Percentiles rank a stretch among this genome's conserved stretches.
Conservation (phyloP, 805 yeast species). For the Wickerhamiella azymoides region DNA sequence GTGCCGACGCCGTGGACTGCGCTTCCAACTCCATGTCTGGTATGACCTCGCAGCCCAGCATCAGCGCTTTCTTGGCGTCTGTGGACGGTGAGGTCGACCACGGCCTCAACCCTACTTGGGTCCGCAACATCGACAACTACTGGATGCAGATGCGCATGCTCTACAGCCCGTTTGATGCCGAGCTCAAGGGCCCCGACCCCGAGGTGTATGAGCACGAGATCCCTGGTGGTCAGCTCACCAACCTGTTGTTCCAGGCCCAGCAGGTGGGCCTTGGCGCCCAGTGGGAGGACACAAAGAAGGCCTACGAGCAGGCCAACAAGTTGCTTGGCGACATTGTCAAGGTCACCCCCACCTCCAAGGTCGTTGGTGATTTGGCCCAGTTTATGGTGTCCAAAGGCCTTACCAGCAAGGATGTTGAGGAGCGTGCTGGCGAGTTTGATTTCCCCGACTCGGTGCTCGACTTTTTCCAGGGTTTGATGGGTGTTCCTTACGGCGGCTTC, state of each 20-base stretch:
- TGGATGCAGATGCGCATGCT: conserved; percentile 98
- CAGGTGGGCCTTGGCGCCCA: conserved; percentile 95
- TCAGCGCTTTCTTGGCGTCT: conserved; percentile 84
- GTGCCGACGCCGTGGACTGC: conserved; percentile 97
- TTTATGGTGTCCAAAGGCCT: conserved; percentile 96
- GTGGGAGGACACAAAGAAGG: conserved; percentile 92
- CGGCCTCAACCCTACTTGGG: conserved; percentile 50
- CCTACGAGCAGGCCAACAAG: conserved; percentile 81
- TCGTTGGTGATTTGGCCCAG: conserved; percentile 99
- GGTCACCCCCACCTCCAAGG: conserved; percentile 99
- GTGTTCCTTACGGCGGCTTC: conserved; percentile 99
- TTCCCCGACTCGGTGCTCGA: conserved; percentile 98
- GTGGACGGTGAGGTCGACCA: conserved; percentile 74
- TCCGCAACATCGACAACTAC: conserved; percentile 79
- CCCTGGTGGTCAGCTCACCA: conserved; percentile 99
- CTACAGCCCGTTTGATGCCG: conserved; percentile 96
- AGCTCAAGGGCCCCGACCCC: conserved; percentile 98
- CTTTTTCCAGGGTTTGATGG: conserved; percentile 98
- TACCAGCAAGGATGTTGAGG: conserved; percentile 68
- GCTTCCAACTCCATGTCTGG: conserved; percentile 97
- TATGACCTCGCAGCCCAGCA: conserved; percentile 94
- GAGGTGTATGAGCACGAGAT: conserved; percentile 97
- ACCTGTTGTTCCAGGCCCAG: conserved; percentile 96
- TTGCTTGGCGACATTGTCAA: conserved; percentile 93
- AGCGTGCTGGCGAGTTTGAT: conserved; percentile 80